Percentiles rank a stretch among this genome's conserved stretches.
phyloP scores from a whole-genome alignment of 2,329 filamentous ascomycete species.

The Monosporascus ibericus region DNA sequence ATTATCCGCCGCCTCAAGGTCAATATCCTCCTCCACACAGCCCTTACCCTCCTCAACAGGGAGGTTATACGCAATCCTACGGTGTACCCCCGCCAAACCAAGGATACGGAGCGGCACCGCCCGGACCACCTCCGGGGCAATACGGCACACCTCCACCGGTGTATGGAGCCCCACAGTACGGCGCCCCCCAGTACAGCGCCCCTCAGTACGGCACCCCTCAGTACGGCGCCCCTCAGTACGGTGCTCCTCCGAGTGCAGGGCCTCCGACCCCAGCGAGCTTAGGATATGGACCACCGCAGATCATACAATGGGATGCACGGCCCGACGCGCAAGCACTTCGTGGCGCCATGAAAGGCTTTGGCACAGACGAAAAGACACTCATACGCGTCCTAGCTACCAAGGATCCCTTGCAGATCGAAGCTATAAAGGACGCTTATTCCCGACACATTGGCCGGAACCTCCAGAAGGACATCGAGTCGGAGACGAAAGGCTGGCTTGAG shows the following conservation, averaged over 20 bases:
- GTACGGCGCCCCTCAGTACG: conserved; percentile 27
- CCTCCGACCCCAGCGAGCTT: conserved; percentile 60
- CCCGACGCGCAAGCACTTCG: conserved; percentile 66
- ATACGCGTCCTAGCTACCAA: conserved; percentile 65
- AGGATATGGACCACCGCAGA: conserved; percentile 69
- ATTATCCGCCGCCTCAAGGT: conserved; percentile 21
- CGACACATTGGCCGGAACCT: conserved; percentile 61
- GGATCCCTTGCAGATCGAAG: conserved; percentile 71
- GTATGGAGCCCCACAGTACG: conserved; percentile 25
- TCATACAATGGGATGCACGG: conserved; percentile 62
- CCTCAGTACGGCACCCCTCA: conserved; percentile 23
- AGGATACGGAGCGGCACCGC: conserved; percentile 25
- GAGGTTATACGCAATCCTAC: conserved; percentile 21
- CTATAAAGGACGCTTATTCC: conserved; percentile 61
- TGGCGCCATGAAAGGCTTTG: conserved; percentile 87
- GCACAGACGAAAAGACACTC: conserved; percentile 75
- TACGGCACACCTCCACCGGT: conserved; percentile 32
- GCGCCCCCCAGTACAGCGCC: conserved; percentile 28
- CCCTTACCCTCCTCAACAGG: conserved; percentile 18
- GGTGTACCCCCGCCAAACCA: conserved; percentile 28
- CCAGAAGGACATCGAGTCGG: conserved; percentile 67
- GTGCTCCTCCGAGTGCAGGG: conserved; percentile 16
- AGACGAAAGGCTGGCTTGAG: conserved; percentile 70
- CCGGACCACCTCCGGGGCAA: conserved; percentile 20
- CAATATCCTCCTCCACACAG: conserved; percentile 18